Evolutionary conservation across 352 stramenopile species (phyloP), one percentile per base, ranked within the genome.

Genomic region (Phytophthora tubulina): DNA sequence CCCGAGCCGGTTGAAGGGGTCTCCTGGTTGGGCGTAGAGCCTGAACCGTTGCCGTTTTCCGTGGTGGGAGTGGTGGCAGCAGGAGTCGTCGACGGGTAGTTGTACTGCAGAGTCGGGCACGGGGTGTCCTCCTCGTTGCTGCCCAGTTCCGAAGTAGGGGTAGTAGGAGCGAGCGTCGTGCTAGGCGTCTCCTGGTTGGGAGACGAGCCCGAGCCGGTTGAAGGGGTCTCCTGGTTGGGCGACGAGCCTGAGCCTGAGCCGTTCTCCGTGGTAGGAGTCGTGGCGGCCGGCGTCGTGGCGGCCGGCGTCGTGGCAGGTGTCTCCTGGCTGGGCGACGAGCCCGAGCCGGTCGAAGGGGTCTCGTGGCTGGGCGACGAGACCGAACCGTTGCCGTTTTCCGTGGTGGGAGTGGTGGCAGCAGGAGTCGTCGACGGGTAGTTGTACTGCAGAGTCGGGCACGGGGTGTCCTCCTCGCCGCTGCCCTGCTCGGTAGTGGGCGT

Each of bases 361-460:
- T 72, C 56, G 11, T 72, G 53, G 4, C 54, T 42, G 8, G 50
- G 50, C 9, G 31, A 31, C 33, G 50, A 57, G 1, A 56, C 65
- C 21, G 63, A 59, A 0, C 53, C 46, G 3, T 33, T 58, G 51
- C 51, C 51, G 15, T 31, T 42, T n/a, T 56, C 48, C 17, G 36
- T 42, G 36, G 36, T 42, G 3, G 36, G 36, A 1, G 36, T 42
- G 1, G 36, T 42, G 5, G 36, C 8, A 42, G 30, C 49, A 3
- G 49, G 41, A 0, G 62, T 48, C 2, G 62, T 39, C 8, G 52
- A 42, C 0, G 70, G 54, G 45, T 62, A 58, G 39, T 63, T 64
- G 55, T 75, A 75, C 49, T 59, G 32, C 21, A 75, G 50, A 6
- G 68, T 72, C 5, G 68, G 62, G 51, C 62, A 76, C 14, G 70